Conservation (phyloP, 1,139 yeast species). For the Suhomyces taliae region DNA sequence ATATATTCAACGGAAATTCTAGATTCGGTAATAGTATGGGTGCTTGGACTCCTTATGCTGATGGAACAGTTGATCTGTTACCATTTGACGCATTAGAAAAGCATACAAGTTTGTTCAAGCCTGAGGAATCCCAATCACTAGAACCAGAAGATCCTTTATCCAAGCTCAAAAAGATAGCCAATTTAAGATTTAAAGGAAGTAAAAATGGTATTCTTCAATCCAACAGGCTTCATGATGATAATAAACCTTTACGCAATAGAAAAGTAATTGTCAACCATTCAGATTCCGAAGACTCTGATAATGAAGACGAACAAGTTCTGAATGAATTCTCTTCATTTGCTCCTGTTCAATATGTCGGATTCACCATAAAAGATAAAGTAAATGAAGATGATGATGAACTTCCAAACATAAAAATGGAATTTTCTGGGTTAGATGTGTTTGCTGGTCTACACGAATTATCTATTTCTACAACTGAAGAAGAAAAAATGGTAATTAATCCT, state of each 20-base stretch:
- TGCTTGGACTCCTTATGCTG: constrained; percentile 71
- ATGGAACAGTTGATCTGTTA: constrained; percentile 58
- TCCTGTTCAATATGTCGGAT: constrained; percentile 55
- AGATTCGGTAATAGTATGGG: constrained; percentile 62
- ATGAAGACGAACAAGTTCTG: constrained; percentile 20
- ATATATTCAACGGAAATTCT: constrained; percentile 58
- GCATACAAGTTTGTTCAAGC: constrained; percentile 24
- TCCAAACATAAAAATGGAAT: constrained; percentile 44
- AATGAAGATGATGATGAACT: constrained; percentile 12
- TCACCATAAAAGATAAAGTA: constrained; percentile 33
- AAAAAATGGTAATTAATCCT: constrained; percentile 51
- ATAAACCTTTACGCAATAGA: constrained; percentile 10
- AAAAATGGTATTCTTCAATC: constrained; percentile 32
- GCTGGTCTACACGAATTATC: constrained; percentile 78
- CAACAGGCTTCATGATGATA: constrained; percentile 37
- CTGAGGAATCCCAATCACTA: constrained; percentile 11
- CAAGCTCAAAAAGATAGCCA: constrained; percentile 41
- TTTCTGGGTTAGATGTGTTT: constrained; percentile 75
- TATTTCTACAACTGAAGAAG: constrained; percentile 26
- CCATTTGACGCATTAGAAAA: constrained; percentile 50
- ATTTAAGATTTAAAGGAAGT: constrained; percentile 59
- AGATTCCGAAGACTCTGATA: constrained; percentile 19
- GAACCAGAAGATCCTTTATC: constrained; percentile 7
- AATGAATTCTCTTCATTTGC: constrained; percentile 50
- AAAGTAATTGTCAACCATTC: constrained; percentile 8